These are phyloP conservation scores for Xylaria sp. DNA, from an alignment of 2,329 filamentous ascomycete genomes.

Conservation along the genomic window DNA sequence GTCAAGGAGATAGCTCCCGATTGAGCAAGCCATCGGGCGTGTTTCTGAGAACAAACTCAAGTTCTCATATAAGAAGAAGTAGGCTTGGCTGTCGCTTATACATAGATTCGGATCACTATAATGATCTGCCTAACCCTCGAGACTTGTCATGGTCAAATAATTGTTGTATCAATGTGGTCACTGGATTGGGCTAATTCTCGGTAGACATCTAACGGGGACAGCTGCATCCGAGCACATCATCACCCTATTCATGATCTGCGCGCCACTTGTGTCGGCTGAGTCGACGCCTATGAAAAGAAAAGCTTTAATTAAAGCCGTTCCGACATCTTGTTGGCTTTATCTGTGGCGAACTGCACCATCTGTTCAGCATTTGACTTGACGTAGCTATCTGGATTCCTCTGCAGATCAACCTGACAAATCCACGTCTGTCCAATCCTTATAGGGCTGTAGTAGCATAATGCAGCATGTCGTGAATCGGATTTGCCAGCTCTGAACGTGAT, in stretches of 20 bases:
- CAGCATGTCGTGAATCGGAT: too few relatives aligned
- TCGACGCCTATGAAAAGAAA: neutral
- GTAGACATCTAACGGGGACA: neutral
- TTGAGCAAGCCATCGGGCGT: too few relatives aligned
- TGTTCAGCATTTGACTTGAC: neutral
- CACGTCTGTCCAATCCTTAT: neutral
- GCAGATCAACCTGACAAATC: neutral
- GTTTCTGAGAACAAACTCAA: too few relatives aligned
- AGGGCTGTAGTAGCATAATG: too few relatives aligned
- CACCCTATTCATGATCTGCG: too few relatives aligned
- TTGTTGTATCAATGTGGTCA: neutral
- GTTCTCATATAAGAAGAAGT: too few relatives aligned
- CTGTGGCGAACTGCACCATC: neutral
- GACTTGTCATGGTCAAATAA: too few relatives aligned
- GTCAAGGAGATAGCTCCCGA: too few relatives aligned
- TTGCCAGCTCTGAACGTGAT: neutral
- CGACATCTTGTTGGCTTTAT: neutral
- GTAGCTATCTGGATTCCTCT: neutral
- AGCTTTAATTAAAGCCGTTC: too few relatives aligned
- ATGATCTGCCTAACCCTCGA: too few relatives aligned
- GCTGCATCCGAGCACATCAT: neutral
- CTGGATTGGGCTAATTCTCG: neutral
- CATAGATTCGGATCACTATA: too few relatives aligned
- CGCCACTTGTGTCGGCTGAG: neutral
- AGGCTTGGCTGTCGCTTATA: too few relatives aligned